phyloP scores from a whole-genome alignment of 2,329 filamentous ascomycete genomes.

The Didymella lethalis region DNA sequence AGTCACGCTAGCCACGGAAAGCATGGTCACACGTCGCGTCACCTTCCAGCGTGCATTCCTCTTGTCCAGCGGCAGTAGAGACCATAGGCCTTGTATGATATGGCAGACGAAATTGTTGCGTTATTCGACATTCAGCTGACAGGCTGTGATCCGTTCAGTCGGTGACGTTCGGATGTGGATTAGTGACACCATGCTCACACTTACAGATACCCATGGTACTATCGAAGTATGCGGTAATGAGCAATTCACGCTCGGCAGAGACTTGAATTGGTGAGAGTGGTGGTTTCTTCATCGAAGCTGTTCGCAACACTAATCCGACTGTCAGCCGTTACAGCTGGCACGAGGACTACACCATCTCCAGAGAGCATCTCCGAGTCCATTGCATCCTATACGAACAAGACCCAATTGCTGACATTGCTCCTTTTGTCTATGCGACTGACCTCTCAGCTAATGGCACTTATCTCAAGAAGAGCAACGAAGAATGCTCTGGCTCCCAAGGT shows the following conservation, averaged over 20 bases:
- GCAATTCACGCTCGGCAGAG: constrained; percentile 48
- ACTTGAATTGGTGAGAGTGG: constrained; percentile 41
- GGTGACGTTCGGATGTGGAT: constrained; percentile 9
- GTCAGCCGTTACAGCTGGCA: constrained; percentile 43
- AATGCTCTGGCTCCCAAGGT: constrained; percentile 32
- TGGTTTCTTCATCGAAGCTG: not conserved
- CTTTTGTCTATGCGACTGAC: constrained; percentile 58
- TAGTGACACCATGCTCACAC: constrained; percentile 26
- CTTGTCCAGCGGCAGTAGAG: not conserved
- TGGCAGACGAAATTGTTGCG: constrained; percentile 40
- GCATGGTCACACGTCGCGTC: constrained; percentile 24
- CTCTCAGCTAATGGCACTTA: constrained; percentile 56
- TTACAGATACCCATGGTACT: constrained; percentile 33
- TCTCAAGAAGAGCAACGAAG: constrained; percentile 42
- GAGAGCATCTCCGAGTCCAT: constrained; percentile 56
- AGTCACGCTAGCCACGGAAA: constrained; percentile 9
- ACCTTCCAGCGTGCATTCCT: constrained; percentile 5
- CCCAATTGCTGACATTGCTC: constrained; percentile 45
- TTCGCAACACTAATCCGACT: not conserved
- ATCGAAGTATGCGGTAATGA: constrained; percentile 48
- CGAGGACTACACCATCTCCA: constrained; percentile 52
- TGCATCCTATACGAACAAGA: constrained; percentile 57
- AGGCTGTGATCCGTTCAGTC: constrained; percentile 30
- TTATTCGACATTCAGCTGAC: constrained; percentile 36
- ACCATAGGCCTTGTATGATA: constrained; percentile 20